Evolutionary conservation across 75 land plant species (phyloP).

Genomic region (Cryptomeria japonica): DNA sequence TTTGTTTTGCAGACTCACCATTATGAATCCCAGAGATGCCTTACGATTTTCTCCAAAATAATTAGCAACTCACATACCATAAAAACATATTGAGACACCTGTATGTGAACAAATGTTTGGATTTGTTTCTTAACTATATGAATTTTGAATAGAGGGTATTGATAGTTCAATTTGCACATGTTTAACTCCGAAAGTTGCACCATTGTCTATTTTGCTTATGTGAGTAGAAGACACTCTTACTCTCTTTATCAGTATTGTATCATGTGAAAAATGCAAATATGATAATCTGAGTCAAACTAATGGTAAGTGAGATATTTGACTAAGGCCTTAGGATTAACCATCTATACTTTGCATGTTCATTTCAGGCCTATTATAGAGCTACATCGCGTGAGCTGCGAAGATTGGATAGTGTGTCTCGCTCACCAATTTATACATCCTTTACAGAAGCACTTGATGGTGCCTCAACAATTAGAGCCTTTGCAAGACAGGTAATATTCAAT

Average conservation of each 20-base stretch:
- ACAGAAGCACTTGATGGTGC: slow-evolving; percentile 93
- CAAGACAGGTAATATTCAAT: slow-evolving; percentile 50
- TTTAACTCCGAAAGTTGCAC: background rate
- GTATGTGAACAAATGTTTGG: background rate
- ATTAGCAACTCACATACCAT: background rate
- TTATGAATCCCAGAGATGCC: too few species aligned
- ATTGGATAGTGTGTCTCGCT: slow-evolving; percentile 94
- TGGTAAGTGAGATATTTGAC: background rate
- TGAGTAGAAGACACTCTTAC: background rate
- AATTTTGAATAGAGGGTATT: background rate
- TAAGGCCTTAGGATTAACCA: background rate
- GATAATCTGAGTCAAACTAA: background rate
- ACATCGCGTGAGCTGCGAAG: slow-evolving; percentile 94
- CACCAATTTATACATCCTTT: slow-evolving; percentile 92
- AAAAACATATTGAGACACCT: background rate
- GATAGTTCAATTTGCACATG: background rate
- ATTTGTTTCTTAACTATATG: background rate
- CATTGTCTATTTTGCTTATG: background rate
- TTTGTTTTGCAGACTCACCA: too few species aligned
- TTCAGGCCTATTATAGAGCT: slow-evolving; percentile 81
- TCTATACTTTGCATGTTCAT: background rate
- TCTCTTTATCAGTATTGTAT: background rate
- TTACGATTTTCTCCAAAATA: background rate
- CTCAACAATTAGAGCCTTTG: slow-evolving; percentile 86
- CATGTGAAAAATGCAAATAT: background rate